Base-by-base conservation (phyloP, 2,329 filamentous ascomycete species). In the Pseudocercospora fijiensis region DNA sequence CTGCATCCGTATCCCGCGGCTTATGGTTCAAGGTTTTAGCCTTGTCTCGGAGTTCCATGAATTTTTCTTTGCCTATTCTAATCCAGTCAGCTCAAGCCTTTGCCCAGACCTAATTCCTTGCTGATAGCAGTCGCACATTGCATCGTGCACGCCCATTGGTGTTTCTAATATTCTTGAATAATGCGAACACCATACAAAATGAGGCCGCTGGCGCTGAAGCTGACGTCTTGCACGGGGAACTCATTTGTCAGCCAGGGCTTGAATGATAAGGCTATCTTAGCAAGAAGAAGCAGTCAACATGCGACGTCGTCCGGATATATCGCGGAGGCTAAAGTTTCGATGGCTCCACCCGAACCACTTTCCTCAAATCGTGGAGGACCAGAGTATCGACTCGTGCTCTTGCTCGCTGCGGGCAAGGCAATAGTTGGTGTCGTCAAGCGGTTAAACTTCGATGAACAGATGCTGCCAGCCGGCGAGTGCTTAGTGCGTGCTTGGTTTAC, bases 1-100 rank as follows among this genome's bases (percentile, higher is more conserved):
- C 26, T 26, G 49, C 49, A 28, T 53, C 18, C 16, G 49, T 16
- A 26, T 28, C 49, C 24, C 26, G 20, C 26, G 16, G 49, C 24
- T 18, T 16, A 10, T 53, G 49, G 26, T n/a, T 53, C 49, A 53
- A n/a, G 45, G 45, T 24, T 37, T 22, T 49, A 49, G 24, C 49
- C 26, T n/a, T 53, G 49, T 53, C 49, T 53, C 49, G 49, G 49
- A 53, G 22, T 13, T 18, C 11, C 16, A 27, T 27, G 16, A n/a
- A 27, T 53, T 16, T 30, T 28, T n/a, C 26, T 18, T 53, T 26
- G 11, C 16, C 26, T 53, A 53, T 28, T 30, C 24, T 53, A 9
- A 30, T 27, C 28, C 49, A 53, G 49, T 30, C 49, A 53, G 49
- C 49, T 53, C 49, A 30, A 53, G 49, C 49, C 49, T 53, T 53